Conservation (phyloP, 2,329 filamentous ascomycete species). For the Penicillium sp. region DNA sequence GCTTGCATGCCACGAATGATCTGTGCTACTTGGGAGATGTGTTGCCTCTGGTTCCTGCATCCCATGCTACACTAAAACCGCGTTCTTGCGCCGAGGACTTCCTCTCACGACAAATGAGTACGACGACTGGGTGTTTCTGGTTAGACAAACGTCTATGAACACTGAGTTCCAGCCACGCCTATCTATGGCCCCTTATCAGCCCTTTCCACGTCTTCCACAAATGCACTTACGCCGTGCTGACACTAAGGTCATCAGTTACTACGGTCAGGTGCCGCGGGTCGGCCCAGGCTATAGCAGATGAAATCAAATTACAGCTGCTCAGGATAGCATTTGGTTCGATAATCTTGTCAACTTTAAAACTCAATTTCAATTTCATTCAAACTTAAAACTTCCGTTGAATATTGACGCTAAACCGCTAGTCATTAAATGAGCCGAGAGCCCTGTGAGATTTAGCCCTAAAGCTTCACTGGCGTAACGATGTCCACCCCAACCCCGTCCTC, state of each 20-base stretch:
- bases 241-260: background rate
- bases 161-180: background rate
- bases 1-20: background rate
- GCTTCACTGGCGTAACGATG: conserved; percentile 18
- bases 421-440: background rate
- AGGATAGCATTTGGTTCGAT: background rate
- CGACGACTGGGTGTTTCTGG: background rate
- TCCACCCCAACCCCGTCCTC: conserved; percentile 20
- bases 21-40: background rate
- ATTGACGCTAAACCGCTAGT: conserved; percentile 1
- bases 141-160: too few species aligned
- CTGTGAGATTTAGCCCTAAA: conserved; percentile 3
- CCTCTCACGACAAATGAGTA: background rate
- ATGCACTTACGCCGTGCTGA: background rate
- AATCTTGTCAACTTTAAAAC: background rate
- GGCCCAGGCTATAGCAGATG: conserved; percentile 3
- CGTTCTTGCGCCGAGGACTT: background rate
- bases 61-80: background rate
- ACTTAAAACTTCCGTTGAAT: background rate
- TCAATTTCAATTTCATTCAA: background rate
- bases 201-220: background rate
- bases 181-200: background rate
- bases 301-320: background rate
- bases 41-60: background rate
- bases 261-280: conserved; percentile 1